These are phyloP conservation scores for Nitzschia inconspicua DNA, from an alignment of 108 stramenopile genomes.

Conservation along the genomic window DNA sequence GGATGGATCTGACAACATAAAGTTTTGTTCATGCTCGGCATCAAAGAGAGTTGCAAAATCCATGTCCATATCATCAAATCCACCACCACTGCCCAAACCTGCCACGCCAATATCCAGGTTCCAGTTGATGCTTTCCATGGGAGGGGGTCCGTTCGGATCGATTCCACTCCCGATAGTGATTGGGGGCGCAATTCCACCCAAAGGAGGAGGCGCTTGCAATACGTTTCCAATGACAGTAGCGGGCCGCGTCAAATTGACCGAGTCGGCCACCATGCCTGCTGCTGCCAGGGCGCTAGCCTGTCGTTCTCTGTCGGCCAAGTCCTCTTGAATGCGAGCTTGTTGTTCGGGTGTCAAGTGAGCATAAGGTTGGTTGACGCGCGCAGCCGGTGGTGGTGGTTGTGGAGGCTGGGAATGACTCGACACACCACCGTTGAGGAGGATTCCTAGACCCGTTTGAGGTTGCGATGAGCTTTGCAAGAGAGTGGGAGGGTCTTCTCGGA, in stretches of 20 bases:
- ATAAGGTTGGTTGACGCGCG: not conserved
- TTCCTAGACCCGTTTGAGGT: constrained; percentile 72
- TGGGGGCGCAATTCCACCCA: constrained; percentile 19
- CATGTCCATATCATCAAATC: constrained; percentile 49
- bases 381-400: not conserved
- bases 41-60: constrained; percentile 89
- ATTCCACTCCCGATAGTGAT: not conserved
- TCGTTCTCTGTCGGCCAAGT: constrained; percentile 75
- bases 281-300: constrained; percentile 82
- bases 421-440: constrained; percentile 48
- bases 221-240: constrained; percentile 28
- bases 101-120: constrained; percentile 17
- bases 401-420: constrained; percentile 3
- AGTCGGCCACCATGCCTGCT: constrained; percentile 79
- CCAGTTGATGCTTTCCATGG: constrained; percentile 30
- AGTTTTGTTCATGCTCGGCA: too few relatives aligned
- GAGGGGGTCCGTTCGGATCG: not conserved
- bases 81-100: not conserved
- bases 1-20: too few relatives aligned
- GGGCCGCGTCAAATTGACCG: constrained; percentile 14
- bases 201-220: constrained; percentile 45
- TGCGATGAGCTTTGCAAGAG: constrained; percentile 14
- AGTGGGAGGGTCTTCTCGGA: constrained; percentile 31
- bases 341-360: constrained; percentile 41
- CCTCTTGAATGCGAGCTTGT: constrained; percentile 40